Base-by-base conservation (phyloP, 306 rosid species). In the Quercus alba region DNA sequence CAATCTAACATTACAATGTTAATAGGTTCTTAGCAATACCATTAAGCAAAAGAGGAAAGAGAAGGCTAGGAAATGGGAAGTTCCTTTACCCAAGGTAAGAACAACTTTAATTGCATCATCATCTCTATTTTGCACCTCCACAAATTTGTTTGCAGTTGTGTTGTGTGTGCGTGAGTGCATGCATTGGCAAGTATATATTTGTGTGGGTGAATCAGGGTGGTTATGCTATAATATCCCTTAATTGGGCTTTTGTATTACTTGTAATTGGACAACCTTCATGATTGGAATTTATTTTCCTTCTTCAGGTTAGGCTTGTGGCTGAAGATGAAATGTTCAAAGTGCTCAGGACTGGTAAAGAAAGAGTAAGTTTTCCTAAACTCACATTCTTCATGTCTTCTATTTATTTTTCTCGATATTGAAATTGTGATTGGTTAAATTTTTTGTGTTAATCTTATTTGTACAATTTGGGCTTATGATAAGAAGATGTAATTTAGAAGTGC, bases 51-150 rank as follows among this genome's bases (percentile, higher is more conserved):
- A 94, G 79, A 82, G 97, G 83, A 94, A 94, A 78, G 98, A 94
- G 86, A 94, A 90, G 78, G 97, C 97, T 76, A 97, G 98, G 57
- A 94, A 92, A 82, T 94, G 98, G 97, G 98, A 92, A 82, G 98
- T 94, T 21, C 98, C 98, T 73, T 84, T 94, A 30, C 97, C 98
- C 28, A 92, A 94, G 94, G 98, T 90, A 78, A 82, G 78, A 57
- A 15, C 31, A 25, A 55, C 63, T 14, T 35, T 72, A 75, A 20
- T 17, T 20, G 71, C 71, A 46, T 44, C n/a, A 14, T 19, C 10
- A 0, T 21, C 5, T 18, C 5, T 54, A 19, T 21, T 23, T 3
- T 66, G 46, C 5, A 66, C 71, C 19, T 30, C 13, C 5, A 10
- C 6, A 8, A 66, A 12, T 66, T 66, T 31, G 19, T 7, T 38